Evolutionary conservation across 139 green algal genomes (phyloP), one percentile per base, ranked within the genome.

Genomic region (Auxenochlorella pyrenoidosa): DNA sequence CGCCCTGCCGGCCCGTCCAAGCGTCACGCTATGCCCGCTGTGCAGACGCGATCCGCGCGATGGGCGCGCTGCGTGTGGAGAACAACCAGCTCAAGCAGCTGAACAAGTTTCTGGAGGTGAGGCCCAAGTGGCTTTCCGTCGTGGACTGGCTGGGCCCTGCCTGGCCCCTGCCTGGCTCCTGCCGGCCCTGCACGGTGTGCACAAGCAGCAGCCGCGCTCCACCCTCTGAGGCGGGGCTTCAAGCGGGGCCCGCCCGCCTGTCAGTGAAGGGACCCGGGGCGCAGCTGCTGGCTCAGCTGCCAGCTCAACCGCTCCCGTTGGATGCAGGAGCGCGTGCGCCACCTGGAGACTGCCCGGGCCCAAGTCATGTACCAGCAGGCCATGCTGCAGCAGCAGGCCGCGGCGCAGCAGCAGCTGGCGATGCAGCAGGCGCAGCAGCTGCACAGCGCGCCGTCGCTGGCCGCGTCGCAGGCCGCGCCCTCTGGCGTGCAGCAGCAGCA

Each of bases 41-140:
- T 36, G 85, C 87, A 63, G 92, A 95, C 54, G 90, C 92, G 1
- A 94, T 95, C 63, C 81, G 89, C 6, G 76, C 88, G 28, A 78
- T 95, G 41, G 89, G 76, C 5, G 85, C 93, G 41, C 88, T 95
- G 80, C 82, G 93, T 22, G 88, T 92, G 68, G 92, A 95, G 79
- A 92, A 90, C 60, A 90, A 92, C 38, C 93, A 95, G 88, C 86
- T 95, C 43, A 88, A 83, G 16, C 92, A 94, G 86, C 88, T 95
- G 28, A 95, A 94, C 78, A 95, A 95, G 77, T 94, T 95, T 44
- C 66, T 95, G 40, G 92, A 95, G 88, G 92, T 89, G 70, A 34
- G 88, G 5, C 26, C 70, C 34, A 5, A 54, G 6, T 10, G 8
- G 6, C 47, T 54, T 54, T 10, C 47, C n/a, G n/a, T n/a, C n/a